Evolutionary conservation across 2,329 filamentous ascomycete genomes (phyloP).

Genomic region (Penicillium sp.): DNA sequence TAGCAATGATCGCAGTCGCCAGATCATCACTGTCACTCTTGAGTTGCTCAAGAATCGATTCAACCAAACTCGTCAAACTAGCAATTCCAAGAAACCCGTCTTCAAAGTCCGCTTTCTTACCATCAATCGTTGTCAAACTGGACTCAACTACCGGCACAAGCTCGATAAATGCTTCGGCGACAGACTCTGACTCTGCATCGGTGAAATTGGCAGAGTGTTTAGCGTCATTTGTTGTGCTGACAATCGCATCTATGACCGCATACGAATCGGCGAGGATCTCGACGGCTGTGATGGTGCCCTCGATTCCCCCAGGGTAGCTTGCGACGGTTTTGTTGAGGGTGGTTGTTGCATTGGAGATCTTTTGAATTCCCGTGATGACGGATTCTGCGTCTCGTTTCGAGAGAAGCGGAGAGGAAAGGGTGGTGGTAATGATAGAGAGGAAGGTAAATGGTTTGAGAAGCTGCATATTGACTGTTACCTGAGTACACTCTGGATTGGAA

Average conservation of each 20-base stretch:
- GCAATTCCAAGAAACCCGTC: conserved; percentile 6
- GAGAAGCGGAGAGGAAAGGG: conserved; percentile 3
- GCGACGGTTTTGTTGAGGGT: conserved; percentile 7
- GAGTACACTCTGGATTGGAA: not conserved
- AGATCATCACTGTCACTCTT: conserved; percentile 7
- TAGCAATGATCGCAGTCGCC: not conserved
- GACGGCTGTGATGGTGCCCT: conserved; percentile 3
- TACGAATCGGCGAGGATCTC: conserved; percentile 6
- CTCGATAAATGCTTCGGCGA: not conserved
- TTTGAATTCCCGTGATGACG: conserved; percentile 3
- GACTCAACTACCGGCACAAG: conserved; percentile 5
- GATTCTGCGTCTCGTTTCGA: conserved; percentile 9
- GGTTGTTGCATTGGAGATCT: not conserved
- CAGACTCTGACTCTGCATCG: not conserved
- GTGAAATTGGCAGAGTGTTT: conserved; percentile 6
- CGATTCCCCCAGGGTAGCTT: conserved; percentile 1
- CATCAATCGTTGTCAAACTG: conserved; percentile 3
- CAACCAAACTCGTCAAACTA: conserved; percentile 1
- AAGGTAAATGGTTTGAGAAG: not conserved
- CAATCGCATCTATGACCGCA: conserved; percentile 4
- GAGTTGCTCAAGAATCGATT: conserved; percentile 1
- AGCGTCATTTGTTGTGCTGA: conserved; percentile 3
- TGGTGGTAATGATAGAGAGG: not conserved
- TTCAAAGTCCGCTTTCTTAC: conserved; percentile 5
- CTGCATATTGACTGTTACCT: not conserved